Conservation (phyloP, 441 rosid genomes). For the Pelargonium australe region DNA sequence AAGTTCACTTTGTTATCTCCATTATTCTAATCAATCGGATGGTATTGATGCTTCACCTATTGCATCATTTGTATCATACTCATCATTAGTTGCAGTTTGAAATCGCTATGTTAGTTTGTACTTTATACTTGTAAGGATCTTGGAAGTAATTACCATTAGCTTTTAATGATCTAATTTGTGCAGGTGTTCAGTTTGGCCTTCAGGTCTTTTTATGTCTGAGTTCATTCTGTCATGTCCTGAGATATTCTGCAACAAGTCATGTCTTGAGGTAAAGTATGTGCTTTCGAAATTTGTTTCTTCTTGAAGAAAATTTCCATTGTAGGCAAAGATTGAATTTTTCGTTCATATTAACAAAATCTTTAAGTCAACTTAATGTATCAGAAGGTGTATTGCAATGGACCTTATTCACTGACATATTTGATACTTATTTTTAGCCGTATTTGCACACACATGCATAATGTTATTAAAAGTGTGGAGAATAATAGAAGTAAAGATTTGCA, state of each 20-base stretch:
- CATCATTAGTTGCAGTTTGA: not conserved
- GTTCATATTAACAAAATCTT: not conserved
- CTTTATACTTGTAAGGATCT: not conserved
- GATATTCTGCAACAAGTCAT: slow-evolving; percentile 53
- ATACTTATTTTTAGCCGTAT: too few relatives aligned
- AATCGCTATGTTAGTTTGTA: not conserved
- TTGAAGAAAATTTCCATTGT: not conserved
- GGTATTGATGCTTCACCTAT: not conserved
- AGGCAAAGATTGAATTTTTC: not conserved
- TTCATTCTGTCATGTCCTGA: slow-evolving; percentile 70
- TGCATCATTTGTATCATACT: not conserved
- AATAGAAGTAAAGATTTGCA: too few relatives aligned
- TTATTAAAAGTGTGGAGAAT: too few relatives aligned
- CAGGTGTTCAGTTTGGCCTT: slow-evolving; percentile 91
- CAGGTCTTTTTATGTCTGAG: slow-evolving; percentile 76
- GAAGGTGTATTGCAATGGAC: not conserved
- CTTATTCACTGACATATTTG: not conserved
- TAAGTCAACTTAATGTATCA: not conserved
- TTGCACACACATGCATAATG: too few relatives aligned
- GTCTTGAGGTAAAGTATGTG: slow-evolving; percentile 63
- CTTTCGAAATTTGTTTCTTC: slow-evolving; percentile 6
- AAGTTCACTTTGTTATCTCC: not conserved
- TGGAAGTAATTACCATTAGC: not conserved
- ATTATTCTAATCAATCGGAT: not conserved
- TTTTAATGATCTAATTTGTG: slow-evolving; percentile 16